Base-by-base conservation (phyloP, 2,329 filamentous ascomycete species). In the Basipetospora sp. region DNA sequence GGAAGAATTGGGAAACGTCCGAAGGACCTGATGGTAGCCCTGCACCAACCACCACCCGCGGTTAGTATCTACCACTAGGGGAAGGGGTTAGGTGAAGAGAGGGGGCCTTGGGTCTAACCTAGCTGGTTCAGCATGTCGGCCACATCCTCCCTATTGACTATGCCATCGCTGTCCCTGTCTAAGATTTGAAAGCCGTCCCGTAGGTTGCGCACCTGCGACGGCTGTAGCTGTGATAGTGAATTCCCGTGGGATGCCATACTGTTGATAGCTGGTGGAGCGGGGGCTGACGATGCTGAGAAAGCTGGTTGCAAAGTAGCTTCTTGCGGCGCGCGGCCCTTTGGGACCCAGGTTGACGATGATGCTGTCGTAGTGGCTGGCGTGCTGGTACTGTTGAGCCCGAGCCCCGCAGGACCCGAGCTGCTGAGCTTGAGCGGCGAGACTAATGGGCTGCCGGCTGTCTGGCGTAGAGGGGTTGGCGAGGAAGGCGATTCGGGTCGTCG, bases 131-230 rank as follows among this genome's bases (percentile, higher is more conserved):
- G 70, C 71, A 94, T 93, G 49, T 92, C 83, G 13, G 75, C 75
- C 4, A 98, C 77, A 53, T 93, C 85, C 16, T 88, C 80, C 42
- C 80, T 71, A 46, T 79, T 81, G 43, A 98, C 78, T 36, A 73
- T 65, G 14, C 88, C 87, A 51, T 90, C 85, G 50, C 85, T 87
- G 57, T 90, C 80, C 42, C 84, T 72, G 56, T 96, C 90, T 33
- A 98, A 68, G 42, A 94, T 86, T 56, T 92, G 84, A 57, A 96
- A 98, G 0, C 81, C 85, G 53, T 96, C 88, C 43, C 90, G 75
- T 58, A 98, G 72, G 48, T 84, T 83, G 50, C 87, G 76, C 26
- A 94, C 75, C 48, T 94, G 84, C 3, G 82, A 68, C 3, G 84
- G 77, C 27, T 88, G 81, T 30, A 96, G 60, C 50, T 82, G 79